Evolutionary conservation across 2,329 filamentous ascomycete genomes (phyloP).

Genomic region (Lecanicillium sp.): DNA sequence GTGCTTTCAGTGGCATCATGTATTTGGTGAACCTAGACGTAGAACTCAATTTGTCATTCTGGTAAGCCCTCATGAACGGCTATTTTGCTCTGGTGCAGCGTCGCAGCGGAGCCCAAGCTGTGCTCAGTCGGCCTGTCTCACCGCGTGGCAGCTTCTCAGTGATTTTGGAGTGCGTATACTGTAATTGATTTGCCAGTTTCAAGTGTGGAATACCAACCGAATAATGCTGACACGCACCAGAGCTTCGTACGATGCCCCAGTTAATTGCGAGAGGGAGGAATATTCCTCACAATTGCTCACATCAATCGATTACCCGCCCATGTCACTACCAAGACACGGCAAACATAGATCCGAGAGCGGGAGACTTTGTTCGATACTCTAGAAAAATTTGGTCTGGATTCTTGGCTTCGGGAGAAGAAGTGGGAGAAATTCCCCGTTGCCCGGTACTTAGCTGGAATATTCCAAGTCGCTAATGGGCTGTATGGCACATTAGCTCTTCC

Average conservation of each 20-base stretch:
- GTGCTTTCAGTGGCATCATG: neutral
- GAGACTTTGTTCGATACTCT: neutral
- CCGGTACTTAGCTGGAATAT: neutral
- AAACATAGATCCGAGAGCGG: neutral
- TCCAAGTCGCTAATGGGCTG: neutral
- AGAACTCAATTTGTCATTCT: neutral
- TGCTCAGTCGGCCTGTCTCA: neutral
- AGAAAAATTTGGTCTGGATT: neutral
- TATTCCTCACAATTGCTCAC: neutral
- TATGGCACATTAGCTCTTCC: neutral
- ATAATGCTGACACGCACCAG: too few species aligned
- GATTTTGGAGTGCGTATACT: neutral
- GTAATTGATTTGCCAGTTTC: neutral
- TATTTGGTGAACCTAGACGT: neutral
- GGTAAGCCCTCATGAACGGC: neutral
- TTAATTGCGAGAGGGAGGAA: too few species aligned
- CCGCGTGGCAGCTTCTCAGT: neutral
- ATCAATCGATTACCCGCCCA: neutral
- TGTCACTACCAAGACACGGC: neutral
- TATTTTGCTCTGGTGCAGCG: neutral
- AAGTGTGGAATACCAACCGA: too few species aligned
- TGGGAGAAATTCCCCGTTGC: neutral
- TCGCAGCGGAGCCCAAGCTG: neutral
- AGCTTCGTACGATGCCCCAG: too few species aligned
- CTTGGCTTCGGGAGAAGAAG: too few species aligned